These are phyloP conservation scores for Scutellaria minor DNA, from an alignment of 257 asterid species.

Conservation along the genomic window DNA sequence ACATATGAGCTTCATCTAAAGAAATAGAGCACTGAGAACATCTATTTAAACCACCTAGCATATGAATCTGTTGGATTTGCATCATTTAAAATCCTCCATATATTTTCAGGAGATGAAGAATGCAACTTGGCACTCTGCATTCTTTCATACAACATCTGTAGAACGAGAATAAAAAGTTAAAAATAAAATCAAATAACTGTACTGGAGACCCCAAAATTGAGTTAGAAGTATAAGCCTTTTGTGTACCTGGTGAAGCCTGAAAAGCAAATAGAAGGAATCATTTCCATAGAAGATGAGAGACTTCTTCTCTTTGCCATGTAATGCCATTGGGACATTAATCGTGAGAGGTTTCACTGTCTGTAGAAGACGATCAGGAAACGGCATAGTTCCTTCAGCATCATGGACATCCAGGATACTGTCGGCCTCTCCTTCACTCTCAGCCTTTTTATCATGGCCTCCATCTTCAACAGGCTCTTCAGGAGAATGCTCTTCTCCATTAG, in stretches of 20 bases:
- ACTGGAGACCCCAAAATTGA: constrained; percentile 22
- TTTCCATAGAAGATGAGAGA: constrained; percentile 75
- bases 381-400: constrained; percentile 54
- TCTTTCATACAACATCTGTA: constrained; percentile 85
- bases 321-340: constrained; percentile 43
- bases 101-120: constrained; percentile 72
- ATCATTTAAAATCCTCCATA: constrained; percentile 65
- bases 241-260: constrained; percentile 85
- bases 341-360: constrained; percentile 70
- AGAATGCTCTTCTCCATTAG: constrained; percentile 73
- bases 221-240: constrained; percentile 14
- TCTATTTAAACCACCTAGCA: constrained; percentile 61
- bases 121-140: constrained; percentile 75
- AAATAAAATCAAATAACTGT: constrained; percentile 23
- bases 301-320: constrained; percentile 51
- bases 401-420: constrained; percentile 57
- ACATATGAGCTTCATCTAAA: constrained; percentile 27
- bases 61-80: constrained; percentile 61
- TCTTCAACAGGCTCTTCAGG: constrained; percentile 71
- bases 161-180: constrained; percentile 33
- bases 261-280: constrained; percentile 80
- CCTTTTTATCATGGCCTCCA: constrained; percentile 61
- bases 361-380: constrained; percentile 51
- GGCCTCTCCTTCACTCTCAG: constrained; percentile 82
- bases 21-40: constrained; percentile 20